A percentile compares a stretch with the other conserved stretches of the same genome.
Evolutionary conservation across 1,284 basidiomycete genomes (phyloP).

Genomic region (Anthracocystis setariae): DNA sequence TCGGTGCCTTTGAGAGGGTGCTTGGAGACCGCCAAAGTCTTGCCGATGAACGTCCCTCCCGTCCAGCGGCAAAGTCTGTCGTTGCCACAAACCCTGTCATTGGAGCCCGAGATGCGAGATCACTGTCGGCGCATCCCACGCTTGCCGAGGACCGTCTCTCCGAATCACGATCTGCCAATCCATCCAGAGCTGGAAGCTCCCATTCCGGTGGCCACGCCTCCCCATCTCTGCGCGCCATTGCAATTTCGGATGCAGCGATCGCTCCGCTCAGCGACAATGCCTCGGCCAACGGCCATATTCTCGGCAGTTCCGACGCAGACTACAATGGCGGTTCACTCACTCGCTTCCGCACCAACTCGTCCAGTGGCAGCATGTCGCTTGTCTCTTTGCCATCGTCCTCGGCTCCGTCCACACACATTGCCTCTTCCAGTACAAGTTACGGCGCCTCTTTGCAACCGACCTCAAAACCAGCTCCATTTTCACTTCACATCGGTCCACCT

Average conservation of each 20-base stretch:
- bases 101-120: conserved; percentile 29
- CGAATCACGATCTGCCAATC: conserved; percentile 19
- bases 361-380: conserved; percentile 38
- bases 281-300: conserved; percentile 4
- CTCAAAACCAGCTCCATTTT: conserved; percentile 11
- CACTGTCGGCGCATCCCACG: conserved; percentile 8
- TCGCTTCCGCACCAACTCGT: conserved; percentile 43
- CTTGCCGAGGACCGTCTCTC: conserved; percentile 17
- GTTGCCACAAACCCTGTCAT: conserved; percentile 35
- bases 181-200: conserved; percentile 29
- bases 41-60: conserved; percentile 27
- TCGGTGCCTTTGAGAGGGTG: conserved; percentile 63
- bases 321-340: conserved; percentile 23
- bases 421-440: conserved; percentile 40
- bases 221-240: conserved; percentile 19
- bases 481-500: conserved; percentile 28
- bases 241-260: conserved; percentile 1
- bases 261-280: conserved; percentile 7
- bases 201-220: conserved; percentile 36
- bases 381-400: conserved; percentile 40
- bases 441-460: conserved; percentile 20
- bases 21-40: conserved; percentile 59
- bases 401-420: conserved; percentile 33
- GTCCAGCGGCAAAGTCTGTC: conserved; percentile 24
- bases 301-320: conserved; percentile 13